phyloP scores from a whole-genome alignment of 1,139 yeast genomes.

The Diutina pseudorugosa region DNA sequence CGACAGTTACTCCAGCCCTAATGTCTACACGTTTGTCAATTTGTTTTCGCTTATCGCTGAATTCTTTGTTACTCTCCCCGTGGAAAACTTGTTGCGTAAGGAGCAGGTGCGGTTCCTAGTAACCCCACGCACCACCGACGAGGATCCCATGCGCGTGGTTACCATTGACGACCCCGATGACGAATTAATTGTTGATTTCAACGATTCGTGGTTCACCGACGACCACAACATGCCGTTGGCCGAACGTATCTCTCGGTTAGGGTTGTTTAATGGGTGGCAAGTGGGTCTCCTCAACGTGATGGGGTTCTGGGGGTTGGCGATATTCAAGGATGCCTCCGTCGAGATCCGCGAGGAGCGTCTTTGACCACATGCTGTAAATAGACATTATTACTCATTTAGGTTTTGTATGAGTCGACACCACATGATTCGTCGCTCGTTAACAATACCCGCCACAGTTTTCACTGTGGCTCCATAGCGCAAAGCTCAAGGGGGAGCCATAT shows the following conservation, averaged over 20 bases:
- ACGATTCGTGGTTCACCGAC: constrained; percentile 8
- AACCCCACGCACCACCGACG: constrained; percentile 17
- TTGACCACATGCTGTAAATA: neutral
- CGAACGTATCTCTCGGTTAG: constrained; percentile 16
- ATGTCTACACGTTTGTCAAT: constrained; percentile 39
- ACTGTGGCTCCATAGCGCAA: neutral
- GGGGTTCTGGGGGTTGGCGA: constrained; percentile 75
- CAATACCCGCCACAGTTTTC: neutral
- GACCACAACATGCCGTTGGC: constrained; percentile 6
- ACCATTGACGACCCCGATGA: constrained; percentile 28
- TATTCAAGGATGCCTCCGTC: constrained; percentile 37
- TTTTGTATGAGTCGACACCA: neutral
- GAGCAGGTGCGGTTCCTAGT: constrained; percentile 65
- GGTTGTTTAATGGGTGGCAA: constrained; percentile 84
- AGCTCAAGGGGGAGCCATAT: neutral
- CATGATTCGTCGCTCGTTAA: neutral
- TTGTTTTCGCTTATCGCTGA: constrained; percentile 51
- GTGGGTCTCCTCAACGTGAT: constrained; percentile 67
- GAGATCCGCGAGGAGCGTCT: constrained; percentile 9
- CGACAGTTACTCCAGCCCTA: constrained; percentile 58
- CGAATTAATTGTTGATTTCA: constrained; percentile 39
- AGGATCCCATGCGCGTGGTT: constrained; percentile 23
- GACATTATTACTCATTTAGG: neutral
- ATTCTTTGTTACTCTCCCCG: constrained; percentile 67
- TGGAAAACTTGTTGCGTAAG: constrained; percentile 75